phyloP scores from a whole-genome alignment of 169 alveolate genomes.

The Eimeria falciformis region DNA sequence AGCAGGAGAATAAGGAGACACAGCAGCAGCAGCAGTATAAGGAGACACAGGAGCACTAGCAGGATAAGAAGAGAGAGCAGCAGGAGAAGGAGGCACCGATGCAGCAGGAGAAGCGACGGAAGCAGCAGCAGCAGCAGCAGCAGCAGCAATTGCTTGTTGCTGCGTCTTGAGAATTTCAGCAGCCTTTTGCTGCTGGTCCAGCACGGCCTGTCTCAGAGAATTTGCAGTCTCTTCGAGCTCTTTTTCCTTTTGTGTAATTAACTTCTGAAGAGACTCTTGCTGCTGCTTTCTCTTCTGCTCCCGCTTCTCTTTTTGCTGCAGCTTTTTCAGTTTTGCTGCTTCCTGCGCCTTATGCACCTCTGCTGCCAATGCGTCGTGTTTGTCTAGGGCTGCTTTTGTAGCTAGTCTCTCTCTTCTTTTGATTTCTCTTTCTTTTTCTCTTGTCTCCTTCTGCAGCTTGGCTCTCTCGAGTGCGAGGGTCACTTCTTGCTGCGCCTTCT shows the following conservation, averaged over 20 bases:
- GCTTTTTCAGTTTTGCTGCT: neutral
- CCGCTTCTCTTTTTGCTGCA: neutral
- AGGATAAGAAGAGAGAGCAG: neutral
- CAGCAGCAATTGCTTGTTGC: neutral
- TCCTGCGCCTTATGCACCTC: neutral
- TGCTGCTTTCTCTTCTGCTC: neutral
- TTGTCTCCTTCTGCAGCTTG: neutral
- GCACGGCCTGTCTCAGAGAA: neutral
- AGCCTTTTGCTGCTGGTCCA: constrained; percentile 16
- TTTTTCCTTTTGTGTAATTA: neutral
- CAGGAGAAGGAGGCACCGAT: neutral
- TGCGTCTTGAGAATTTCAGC: neutral
- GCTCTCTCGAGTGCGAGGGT: neutral
- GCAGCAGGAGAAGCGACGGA: neutral
- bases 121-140: neutral
- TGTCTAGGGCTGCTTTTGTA: neutral
- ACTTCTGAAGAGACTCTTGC: neutral
- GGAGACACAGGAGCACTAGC: neutral
- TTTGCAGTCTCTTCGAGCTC: neutral
- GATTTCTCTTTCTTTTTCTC: constrained; percentile 4
- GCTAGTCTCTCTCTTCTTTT: neutral
- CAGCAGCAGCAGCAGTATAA: neutral
- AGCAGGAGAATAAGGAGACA: neutral
- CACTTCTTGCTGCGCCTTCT: neutral
- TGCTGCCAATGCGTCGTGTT: neutral